These are phyloP conservation scores for Jackrogersella multiformis DNA, from an alignment of 495 filamentous ascomycete species.

Conservation along the genomic window DNA sequence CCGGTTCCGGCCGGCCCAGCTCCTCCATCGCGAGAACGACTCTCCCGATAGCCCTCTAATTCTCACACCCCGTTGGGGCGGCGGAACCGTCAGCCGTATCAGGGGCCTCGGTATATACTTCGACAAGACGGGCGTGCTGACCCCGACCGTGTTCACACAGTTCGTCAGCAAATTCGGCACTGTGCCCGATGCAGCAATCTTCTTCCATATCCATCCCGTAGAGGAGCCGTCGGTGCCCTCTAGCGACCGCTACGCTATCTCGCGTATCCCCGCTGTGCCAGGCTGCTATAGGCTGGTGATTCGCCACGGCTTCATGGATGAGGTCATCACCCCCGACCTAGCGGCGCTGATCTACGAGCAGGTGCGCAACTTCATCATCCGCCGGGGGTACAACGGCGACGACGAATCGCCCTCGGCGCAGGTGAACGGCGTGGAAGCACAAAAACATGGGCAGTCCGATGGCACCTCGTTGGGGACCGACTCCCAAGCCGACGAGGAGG, in stretches of 20 bases:
- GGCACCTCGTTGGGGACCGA: neutral
- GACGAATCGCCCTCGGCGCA: slow-evolving; percentile 6
- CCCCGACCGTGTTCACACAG: slow-evolving; percentile 69
- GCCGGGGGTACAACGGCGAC: slow-evolving; percentile 40
- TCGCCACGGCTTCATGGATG: slow-evolving; percentile 75
- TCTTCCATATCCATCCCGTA: slow-evolving; percentile 70
- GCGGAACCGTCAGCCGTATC: slow-evolving; percentile 54
- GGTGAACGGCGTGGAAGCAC: slow-evolving; percentile 5
- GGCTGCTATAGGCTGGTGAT: slow-evolving; percentile 72
- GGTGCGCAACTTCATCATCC: slow-evolving; percentile 62
- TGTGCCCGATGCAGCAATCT: slow-evolving; percentile 65
- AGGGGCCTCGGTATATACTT: slow-evolving; percentile 71
- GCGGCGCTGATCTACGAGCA: slow-evolving; percentile 67
- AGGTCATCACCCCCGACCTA: slow-evolving; percentile 69
- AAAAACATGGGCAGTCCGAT: neutral
- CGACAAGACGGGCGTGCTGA: slow-evolving; percentile 66
- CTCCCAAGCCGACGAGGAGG: neutral
- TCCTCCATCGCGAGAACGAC: slow-evolving; percentile 49
- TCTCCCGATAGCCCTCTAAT: slow-evolving; percentile 38
- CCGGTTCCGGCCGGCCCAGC: slow-evolving; percentile 59
- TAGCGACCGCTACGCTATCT: slow-evolving; percentile 53
- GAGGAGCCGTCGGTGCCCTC: slow-evolving; percentile 59
- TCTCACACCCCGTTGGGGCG: slow-evolving; percentile 56
- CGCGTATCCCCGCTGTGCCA: slow-evolving; percentile 54
- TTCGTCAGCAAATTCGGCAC: slow-evolving; percentile 70